A percentile compares a stretch with the other conserved stretches of the same genome.
Evolutionary conservation across 2,329 filamentous ascomycete species (phyloP).

Genomic region (Thielaviopsis euricoi): DNA sequence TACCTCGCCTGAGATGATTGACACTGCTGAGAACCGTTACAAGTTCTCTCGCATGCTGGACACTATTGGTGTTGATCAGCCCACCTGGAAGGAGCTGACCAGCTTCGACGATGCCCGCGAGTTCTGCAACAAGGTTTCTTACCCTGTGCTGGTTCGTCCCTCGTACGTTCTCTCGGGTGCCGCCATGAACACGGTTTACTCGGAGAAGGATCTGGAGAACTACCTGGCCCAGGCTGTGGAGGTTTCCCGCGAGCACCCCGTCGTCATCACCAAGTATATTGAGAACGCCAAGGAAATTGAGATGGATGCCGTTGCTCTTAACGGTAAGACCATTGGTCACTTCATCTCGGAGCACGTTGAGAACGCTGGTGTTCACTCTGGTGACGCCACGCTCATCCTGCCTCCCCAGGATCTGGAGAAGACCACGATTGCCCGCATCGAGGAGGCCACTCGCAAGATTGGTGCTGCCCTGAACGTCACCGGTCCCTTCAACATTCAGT

Average conservation of each 20-base stretch:
- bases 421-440: slow-evolving; percentile 80
- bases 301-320: slow-evolving; percentile 92
- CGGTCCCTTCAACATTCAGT: slow-evolving; percentile 96
- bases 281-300: slow-evolving; percentile 99
- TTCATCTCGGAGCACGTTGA: slow-evolving; percentile 98
- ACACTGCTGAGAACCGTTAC: slow-evolving; percentile 91
- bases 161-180: slow-evolving; percentile 95
- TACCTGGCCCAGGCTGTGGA: slow-evolving; percentile 84
- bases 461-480: slow-evolving; percentile 87
- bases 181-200: slow-evolving; percentile 99
- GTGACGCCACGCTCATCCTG: slow-evolving; percentile 87
- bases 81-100: slow-evolving; percentile 93
- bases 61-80: slow-evolving; percentile 85
- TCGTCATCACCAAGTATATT: slow-evolving; percentile 98
- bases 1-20: slow-evolving; percentile 97
- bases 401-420: slow-evolving; percentile 84
- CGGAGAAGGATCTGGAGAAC: slow-evolving; percentile 73
- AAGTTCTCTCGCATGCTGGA: slow-evolving; percentile 99
- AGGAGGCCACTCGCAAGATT: slow-evolving; percentile 91
- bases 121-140: slow-evolving; percentile 79
- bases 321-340: slow-evolving; percentile 80
- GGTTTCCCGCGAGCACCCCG: slow-evolving; percentile 86
- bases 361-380: slow-evolving; percentile 95
- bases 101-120: slow-evolving; percentile 77
- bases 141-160: slow-evolving; percentile 86